Evolutionary conservation across 768 basidiomycete species (phyloP).

Genomic region (Suillus paluster): DNA sequence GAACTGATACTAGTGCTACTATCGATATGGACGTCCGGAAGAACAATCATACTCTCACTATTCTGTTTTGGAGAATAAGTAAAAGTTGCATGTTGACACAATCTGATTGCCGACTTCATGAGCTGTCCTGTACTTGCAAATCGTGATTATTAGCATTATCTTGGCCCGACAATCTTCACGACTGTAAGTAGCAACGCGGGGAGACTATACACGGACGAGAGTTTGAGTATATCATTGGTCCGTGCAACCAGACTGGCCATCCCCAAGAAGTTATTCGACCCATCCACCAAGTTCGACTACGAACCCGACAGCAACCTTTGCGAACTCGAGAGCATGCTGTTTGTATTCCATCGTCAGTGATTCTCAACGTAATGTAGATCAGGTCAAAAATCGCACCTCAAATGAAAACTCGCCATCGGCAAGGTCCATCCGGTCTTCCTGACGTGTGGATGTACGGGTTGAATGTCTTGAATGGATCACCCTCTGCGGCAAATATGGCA

Average conservation of each 20-base stretch:
- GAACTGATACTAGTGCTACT: too few relatives aligned
- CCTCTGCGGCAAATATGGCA: slow-evolving; percentile 48
- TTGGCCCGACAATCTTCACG: not conserved
- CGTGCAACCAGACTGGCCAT: not conserved
- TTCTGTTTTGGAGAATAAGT: too few relatives aligned
- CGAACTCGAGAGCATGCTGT: slow-evolving; percentile 59
- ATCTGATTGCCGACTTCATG: not conserved
- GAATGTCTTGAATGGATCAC: slow-evolving; percentile 41
- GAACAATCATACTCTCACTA: too few relatives aligned
- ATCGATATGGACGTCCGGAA: too few relatives aligned
- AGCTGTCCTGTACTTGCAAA: not conserved
- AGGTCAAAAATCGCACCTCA: slow-evolving; percentile 25
- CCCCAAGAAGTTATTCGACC: slow-evolving; percentile 10
- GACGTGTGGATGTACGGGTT: slow-evolving; percentile 50
- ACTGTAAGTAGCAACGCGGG: not conserved
- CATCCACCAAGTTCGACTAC: slow-evolving; percentile 51
- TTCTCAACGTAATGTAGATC: not conserved
- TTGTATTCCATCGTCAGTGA: slow-evolving; percentile 41
- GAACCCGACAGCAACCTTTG: slow-evolving; percentile 62
- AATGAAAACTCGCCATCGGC: slow-evolving; percentile 47
- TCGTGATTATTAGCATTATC: not conserved
- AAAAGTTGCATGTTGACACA: too few relatives aligned
- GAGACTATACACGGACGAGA: not conserved
- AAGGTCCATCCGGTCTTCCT: slow-evolving; percentile 25
- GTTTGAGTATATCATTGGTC: not conserved